Evolutionary conservation across 805 yeast genomes (phyloP), one percentile per base, ranked within the genome.

Genomic region (Saturnispora galanensis): DNA sequence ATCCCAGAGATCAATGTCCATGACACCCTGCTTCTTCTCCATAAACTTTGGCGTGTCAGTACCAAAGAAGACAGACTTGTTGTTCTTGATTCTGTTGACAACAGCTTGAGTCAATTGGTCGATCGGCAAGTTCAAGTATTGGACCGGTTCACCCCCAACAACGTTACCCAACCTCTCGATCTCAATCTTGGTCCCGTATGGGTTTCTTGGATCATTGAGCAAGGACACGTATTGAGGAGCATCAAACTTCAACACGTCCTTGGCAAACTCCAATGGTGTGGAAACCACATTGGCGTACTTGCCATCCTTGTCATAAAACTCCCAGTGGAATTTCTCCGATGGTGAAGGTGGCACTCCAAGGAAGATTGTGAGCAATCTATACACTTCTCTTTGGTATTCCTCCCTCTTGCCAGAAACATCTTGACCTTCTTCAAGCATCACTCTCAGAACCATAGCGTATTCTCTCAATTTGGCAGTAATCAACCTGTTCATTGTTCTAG

Each of bases 21-120:
- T 80, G 39, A 84, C 62, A 45, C 96, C 96, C 7, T 77, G 60
- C 21, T 60, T 62, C 46, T 70, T 70, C 60, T 80, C 76, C 73
- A 72, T 74, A 64, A 70, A 86, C 59, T 82, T 80, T 18, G 90
- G 93, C n/a, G 89, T 85, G 61, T 86, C 94, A 13, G 89, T 80
- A 10, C 95, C 95, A 57, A 86, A 87, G 68, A 86, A 87, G 6
- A 87, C 85, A 0, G 94, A 82, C 66, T 82, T 82, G 63, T 84
- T 79, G 49, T 68, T 70, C 64, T 81, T 73, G 57, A 86, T 73
- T 64, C 86, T 76, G 55, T 75, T 71, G 33, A 84, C 76, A 28
- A 85, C 84, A 40, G 79, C 69, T 30, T 69, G 56, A 38, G 86
- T 76, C 45, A 86, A 66, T 8, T 66, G 66, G 13, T 73, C 73